A percentile compares a stretch with the other conserved stretches of the same genome.
phyloP scores from a whole-genome alignment of 2,329 filamentous ascomycete species.

The Aspergillus sp. region DNA sequence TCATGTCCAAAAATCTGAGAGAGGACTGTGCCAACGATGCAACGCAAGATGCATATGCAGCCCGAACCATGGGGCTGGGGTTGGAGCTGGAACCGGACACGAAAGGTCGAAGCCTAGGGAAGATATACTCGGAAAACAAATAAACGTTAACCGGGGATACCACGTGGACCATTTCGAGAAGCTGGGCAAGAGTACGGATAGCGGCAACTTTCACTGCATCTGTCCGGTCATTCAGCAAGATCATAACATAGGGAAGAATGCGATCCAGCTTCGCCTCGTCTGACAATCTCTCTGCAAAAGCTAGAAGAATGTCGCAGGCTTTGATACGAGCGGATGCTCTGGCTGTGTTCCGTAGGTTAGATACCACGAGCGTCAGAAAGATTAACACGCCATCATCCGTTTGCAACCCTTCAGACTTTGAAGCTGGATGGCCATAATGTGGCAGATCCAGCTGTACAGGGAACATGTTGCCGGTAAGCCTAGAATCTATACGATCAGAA shows the following conservation, averaged over 20 bases:
- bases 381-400: slow-evolving; percentile 87
- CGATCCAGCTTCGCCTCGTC: slow-evolving; percentile 95
- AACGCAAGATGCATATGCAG: slow-evolving; percentile 87
- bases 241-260: slow-evolving; percentile 82
- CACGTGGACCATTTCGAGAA: slow-evolving; percentile 79
- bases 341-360: slow-evolving; percentile 81
- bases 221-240: slow-evolving; percentile 70
- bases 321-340: slow-evolving; percentile 79
- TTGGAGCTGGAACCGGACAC: slow-evolving; percentile 47
- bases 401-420: slow-evolving; percentile 50
- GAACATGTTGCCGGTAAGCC: slow-evolving; percentile 38
- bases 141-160: slow-evolving; percentile 69
- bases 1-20: slow-evolving; percentile 78
- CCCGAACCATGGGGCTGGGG: slow-evolving; percentile 66
- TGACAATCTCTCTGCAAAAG: slow-evolving; percentile 82
- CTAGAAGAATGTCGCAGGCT: slow-evolving; percentile 84
- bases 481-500: slow-evolving; percentile 25
- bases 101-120: slow-evolving; percentile 53
- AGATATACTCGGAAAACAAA: slow-evolving; percentile 61
- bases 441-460: slow-evolving; percentile 82
- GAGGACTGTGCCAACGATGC: slow-evolving; percentile 83
- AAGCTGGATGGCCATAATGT: slow-evolving; percentile 67
- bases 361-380: slow-evolving; percentile 81
- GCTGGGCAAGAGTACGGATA: slow-evolving; percentile 77
- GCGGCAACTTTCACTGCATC: slow-evolving; percentile 82